Evolutionary conservation across 306 rosid genomes (phyloP).

Genomic region (Vigna hirtella): DNA sequence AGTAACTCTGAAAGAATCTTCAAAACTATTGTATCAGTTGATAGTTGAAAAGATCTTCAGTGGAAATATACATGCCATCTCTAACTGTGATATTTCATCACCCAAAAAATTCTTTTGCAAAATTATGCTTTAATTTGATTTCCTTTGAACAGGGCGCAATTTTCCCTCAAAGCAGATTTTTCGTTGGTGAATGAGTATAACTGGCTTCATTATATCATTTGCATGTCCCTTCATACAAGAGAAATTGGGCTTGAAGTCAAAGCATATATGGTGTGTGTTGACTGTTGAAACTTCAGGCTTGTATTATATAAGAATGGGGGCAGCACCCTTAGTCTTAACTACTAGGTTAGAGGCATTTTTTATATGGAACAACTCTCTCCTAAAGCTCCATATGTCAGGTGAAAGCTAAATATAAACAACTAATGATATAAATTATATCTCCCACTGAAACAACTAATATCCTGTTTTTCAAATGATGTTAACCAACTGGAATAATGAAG

Average conservation of each 20-base stretch:
- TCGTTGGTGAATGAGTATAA: neutral
- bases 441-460: neutral
- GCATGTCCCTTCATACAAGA: neutral
- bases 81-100: neutral
- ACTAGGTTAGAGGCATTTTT: neutral
- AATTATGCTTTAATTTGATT: neutral
- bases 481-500: conserved; percentile 13
- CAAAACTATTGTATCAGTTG: neutral
- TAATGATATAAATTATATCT: neutral
- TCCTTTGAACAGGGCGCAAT: neutral
- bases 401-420: neutral
- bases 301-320: neutral
- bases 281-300: neutral
- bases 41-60: conserved; percentile 4
- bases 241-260: neutral
- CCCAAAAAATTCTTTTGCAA: neutral
- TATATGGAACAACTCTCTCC: neutral
- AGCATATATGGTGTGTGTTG: neutral
- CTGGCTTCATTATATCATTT: neutral
- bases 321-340: neutral
- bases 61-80: neutral
- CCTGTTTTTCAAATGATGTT: neutral
- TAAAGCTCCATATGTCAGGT: neutral
- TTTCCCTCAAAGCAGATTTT: neutral
- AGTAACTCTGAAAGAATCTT: conserved; percentile 6